Evolutionary conservation across 768 basidiomycete species (phyloP).

Genomic region (Kwoniella europaea): DNA sequence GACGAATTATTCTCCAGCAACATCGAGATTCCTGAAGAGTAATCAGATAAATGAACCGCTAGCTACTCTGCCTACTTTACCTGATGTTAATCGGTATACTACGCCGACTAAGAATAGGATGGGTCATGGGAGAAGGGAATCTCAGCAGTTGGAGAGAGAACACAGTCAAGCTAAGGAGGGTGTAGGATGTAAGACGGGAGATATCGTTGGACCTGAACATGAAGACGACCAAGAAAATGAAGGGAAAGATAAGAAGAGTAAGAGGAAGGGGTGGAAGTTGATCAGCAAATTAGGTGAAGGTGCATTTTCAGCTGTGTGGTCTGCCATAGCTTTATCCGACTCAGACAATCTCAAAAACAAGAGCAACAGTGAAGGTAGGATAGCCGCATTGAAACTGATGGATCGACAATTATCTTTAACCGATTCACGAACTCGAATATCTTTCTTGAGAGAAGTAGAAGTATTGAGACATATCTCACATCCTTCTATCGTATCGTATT

Average conservation of each 20-base stretch:
- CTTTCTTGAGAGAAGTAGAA: slow-evolving; percentile 81
- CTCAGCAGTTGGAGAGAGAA: slow-evolving; percentile 28
- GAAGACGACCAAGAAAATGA: slow-evolving; percentile 4
- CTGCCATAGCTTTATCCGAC: slow-evolving; percentile 38
- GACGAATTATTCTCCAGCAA: slow-evolving; percentile 10
- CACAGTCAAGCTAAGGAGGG: slow-evolving; percentile 18
- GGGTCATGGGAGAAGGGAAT: slow-evolving; percentile 20
- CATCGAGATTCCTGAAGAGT: slow-evolving; percentile 14
- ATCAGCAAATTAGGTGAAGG: slow-evolving; percentile 54
- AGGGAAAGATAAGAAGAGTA: background rate
- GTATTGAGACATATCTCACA: slow-evolving; percentile 82
- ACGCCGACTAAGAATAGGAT: slow-evolving; percentile 11
- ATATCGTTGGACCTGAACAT: slow-evolving; percentile 21
- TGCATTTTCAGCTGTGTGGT: slow-evolving; percentile 57
- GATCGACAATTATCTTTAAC: slow-evolving; percentile 61
- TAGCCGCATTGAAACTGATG: slow-evolving; percentile 67
- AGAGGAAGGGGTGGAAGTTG: slow-evolving; percentile 36
- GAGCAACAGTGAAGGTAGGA: background rate
- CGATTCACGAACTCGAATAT: slow-evolving; percentile 74
- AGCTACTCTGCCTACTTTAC: slow-evolving; percentile 21
- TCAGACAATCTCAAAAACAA: background rate
- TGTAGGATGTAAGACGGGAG: slow-evolving; percentile 10
- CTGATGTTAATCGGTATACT: slow-evolving; percentile 16
- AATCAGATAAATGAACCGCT: slow-evolving; percentile 11
- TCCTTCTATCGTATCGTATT: slow-evolving; percentile 74